Conservation (phyloP, 192 early-diverging fungal genomes). For the Chytriomyces sp. region DNA sequence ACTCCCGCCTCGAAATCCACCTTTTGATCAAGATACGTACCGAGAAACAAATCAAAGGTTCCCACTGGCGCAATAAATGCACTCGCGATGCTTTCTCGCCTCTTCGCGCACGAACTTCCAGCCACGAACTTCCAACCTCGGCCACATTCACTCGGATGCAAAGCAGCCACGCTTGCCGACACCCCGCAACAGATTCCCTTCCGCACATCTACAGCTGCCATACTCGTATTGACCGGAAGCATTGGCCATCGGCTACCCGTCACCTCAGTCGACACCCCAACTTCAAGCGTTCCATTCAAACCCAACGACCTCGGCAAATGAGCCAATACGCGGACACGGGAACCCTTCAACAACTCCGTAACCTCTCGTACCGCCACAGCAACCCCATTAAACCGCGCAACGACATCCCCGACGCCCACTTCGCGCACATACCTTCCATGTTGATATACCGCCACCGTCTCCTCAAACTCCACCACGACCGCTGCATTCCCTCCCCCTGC, state of each 20-base stretch:
- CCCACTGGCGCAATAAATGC: too few species aligned
- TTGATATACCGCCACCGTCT: background rate
- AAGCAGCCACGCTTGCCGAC: background rate
- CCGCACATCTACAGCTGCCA: background rate
- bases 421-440: background rate
- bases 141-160: background rate
- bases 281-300: background rate
- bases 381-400: background rate
- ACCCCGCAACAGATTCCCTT: constrained; percentile 1
- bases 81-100: background rate
- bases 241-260: too few species aligned
- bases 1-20: too few species aligned
- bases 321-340: background rate
- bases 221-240: too few species aligned
- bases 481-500: too few species aligned
- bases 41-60: too few species aligned
- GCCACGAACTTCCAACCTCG: constrained; percentile 3
- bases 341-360: background rate
- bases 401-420: background rate
- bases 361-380: background rate
- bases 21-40: too few species aligned
- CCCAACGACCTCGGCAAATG: background rate
- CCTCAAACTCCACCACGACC: background rate
- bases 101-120: background rate
- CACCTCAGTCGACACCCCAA: background rate